These are phyloP conservation scores for Trametes villosa DNA, from an alignment of 768 basidiomycete species.

Conservation along the genomic window DNA sequence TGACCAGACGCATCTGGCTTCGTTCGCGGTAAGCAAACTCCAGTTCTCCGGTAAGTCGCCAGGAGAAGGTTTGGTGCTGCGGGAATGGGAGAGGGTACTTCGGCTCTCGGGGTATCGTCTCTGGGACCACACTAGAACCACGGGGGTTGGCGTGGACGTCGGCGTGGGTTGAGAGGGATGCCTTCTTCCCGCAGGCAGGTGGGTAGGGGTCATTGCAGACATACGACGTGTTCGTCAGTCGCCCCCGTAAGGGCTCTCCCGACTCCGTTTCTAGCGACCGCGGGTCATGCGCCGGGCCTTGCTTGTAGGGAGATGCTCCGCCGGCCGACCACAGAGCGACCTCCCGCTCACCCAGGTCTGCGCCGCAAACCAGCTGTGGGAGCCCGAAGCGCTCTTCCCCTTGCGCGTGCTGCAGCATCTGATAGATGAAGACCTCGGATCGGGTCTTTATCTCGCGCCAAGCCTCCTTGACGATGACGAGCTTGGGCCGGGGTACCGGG, in stretches of 20 bases:
- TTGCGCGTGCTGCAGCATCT: not conserved
- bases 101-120: not conserved
- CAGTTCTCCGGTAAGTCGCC: not conserved
- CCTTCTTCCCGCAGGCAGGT: too few relatives aligned
- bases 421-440: slow-evolving; percentile 10
- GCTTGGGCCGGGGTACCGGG: not conserved
- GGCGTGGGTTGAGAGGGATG: not conserved
- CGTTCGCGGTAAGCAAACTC: slow-evolving; percentile 6
- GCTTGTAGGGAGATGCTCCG: not conserved
- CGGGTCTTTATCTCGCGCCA: slow-evolving; percentile 16
- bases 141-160: too few relatives aligned
- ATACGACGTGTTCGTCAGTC: too few relatives aligned
- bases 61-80: slow-evolving; percentile 11
- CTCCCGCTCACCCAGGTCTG: slow-evolving; percentile 8
- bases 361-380: slow-evolving; percentile 4
- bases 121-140: too few relatives aligned
- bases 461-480: slow-evolving; percentile 18
- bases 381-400: not conserved
- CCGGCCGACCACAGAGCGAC: not conserved
- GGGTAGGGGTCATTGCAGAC: too few relatives aligned
- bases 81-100: not conserved
- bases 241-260: too few relatives aligned
- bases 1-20: slow-evolving; percentile 13
- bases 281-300: too few relatives aligned
- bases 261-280: too few relatives aligned